Conservation (phyloP, 2,329 filamentous ascomycete species). For the Aspergillus hiratsukae region DNA sequence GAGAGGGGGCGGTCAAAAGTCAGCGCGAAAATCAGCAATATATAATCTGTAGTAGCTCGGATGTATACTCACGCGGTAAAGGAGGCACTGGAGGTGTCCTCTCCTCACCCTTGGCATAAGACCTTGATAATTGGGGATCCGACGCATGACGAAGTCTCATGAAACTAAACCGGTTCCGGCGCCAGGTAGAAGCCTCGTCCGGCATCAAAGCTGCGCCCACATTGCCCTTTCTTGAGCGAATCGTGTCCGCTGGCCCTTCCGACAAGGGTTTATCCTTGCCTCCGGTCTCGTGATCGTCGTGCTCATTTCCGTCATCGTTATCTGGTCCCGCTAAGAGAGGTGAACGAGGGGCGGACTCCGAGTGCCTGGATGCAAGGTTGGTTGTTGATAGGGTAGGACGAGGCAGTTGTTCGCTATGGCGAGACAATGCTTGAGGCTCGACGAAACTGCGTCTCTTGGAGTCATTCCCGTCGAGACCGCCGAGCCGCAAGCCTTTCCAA, state of each 20-base stretch:
- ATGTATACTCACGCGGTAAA: conserved; percentile 33
- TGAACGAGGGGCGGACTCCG: conserved; percentile 32
- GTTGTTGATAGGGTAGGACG: conserved; percentile 28
- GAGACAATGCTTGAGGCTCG: conserved; percentile 24
- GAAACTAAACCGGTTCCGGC: conserved; percentile 56
- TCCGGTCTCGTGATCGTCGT: conserved; percentile 2
- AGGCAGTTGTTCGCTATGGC: conserved; percentile 35
- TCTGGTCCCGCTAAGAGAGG: conserved; percentile 16
- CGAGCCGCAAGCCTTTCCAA: conserved; percentile 38
- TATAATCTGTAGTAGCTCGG: neutral
- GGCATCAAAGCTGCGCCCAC: conserved; percentile 12
- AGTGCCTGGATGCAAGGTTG: conserved; percentile 27
- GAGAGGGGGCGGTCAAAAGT: conserved; percentile 7
- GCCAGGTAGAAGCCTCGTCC: conserved; percentile 22
- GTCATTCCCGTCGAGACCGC: conserved; percentile 28
- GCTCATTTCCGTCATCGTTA: conserved; percentile 7
- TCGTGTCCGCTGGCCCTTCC: conserved; percentile 13
- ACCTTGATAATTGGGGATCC: conserved; percentile 78
- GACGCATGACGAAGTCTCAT: conserved; percentile 88
- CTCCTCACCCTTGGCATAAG: conserved; percentile 61
- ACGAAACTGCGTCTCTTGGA: conserved; percentile 32
- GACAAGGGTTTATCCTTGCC: conserved; percentile 10
- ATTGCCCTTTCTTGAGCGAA: conserved; percentile 12
- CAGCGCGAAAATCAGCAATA: conserved; percentile 1
- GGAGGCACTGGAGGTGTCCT: conserved; percentile 44